Evolutionary conservation across 768 basidiomycete species (phyloP).

Genomic region (Xanthoconium stramineum): DNA sequence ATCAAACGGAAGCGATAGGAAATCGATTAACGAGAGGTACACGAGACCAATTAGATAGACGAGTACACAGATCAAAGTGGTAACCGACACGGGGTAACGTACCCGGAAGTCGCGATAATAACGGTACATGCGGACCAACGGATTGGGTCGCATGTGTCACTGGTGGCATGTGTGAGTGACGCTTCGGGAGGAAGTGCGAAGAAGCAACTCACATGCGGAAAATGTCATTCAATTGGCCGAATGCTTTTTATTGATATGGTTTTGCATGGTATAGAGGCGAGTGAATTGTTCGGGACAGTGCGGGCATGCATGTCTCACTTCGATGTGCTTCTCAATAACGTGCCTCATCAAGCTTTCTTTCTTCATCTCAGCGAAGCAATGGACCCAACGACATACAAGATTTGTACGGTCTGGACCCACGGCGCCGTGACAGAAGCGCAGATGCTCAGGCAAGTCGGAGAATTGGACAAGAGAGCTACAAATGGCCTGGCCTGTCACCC

Average conservation of each 20-base stretch:
- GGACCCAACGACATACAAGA: constrained; percentile 18
- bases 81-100: not conserved
- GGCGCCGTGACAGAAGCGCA: constrained; percentile 20
- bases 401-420: constrained; percentile 6
- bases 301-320: constrained; percentile 12
- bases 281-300: constrained; percentile 24
- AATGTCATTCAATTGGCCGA: not conserved
- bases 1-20: constrained; percentile 4
- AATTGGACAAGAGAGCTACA: constrained; percentile 10
- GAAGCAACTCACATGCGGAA: not conserved
- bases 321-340: constrained; percentile 25
- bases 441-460: constrained; percentile 17
- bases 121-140: not conserved
- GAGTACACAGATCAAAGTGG: not conserved
- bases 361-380: constrained; percentile 20
- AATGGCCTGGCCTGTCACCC: not conserved
- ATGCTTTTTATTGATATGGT: constrained; percentile 16
- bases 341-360: constrained; percentile 29
- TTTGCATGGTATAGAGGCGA: constrained; percentile 20
- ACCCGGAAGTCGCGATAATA: not conserved
- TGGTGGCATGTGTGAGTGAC: not conserved
- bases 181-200: not conserved
- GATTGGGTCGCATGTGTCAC: not conserved
- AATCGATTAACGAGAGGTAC: constrained; percentile 3
- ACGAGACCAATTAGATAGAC: constrained; percentile 6